Evolutionary conservation across 2,329 filamentous ascomycete species (phyloP), one percentile per base, ranked within the genome.

Genomic region (Aspergillus arachidicola): DNA sequence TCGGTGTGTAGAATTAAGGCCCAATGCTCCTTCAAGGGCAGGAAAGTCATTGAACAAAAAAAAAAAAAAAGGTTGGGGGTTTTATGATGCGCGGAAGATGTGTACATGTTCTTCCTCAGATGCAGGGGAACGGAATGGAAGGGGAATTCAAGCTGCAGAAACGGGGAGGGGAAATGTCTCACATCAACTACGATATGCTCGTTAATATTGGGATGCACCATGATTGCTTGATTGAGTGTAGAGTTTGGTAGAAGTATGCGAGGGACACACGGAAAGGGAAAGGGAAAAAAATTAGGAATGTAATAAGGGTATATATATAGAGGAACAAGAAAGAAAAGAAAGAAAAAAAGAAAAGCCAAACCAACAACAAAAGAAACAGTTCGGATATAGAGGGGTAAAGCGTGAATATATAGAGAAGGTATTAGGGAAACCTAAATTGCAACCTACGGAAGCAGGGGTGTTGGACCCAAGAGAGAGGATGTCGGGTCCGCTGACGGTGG

Each of bases 161-260:
- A 10, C n/a, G 11, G 55, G 11, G 19, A 38, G n/a, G 43, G 11
- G 16, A 41, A 43, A 19, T 38, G 23, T 46, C 74, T 72, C 72
- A 77, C 75, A 70, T 77, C 75, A 51, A 76, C 64, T 57, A 72
- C 71, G n/a, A 77, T 77, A 41, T 68, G 68, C 62, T 76, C 73
- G 45, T 73, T 46, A 30, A 67, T 62, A 58, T 75, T 73, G 50
- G 73, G 74, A 23, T 43, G 71, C 59, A 71, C 66, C 74, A 76
- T 75, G 59, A 21, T 62, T 32, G 51, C n/a, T 26, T 14, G 12
- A 48, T 21, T 30, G n/a, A 23, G 16, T n/a, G 21, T 57, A 53
- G 21, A 60, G 45, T 50, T 1, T 21, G 56, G 9, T 32, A 51
- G 43, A 57, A 11, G 43, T 19, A 54, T 21, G 46, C 19, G 51